Percentiles rank a stretch among this genome's conserved stretches.
phyloP scores from a whole-genome alignment of 139 green algal species.

The Edaphochlamys debaryana region DNA sequence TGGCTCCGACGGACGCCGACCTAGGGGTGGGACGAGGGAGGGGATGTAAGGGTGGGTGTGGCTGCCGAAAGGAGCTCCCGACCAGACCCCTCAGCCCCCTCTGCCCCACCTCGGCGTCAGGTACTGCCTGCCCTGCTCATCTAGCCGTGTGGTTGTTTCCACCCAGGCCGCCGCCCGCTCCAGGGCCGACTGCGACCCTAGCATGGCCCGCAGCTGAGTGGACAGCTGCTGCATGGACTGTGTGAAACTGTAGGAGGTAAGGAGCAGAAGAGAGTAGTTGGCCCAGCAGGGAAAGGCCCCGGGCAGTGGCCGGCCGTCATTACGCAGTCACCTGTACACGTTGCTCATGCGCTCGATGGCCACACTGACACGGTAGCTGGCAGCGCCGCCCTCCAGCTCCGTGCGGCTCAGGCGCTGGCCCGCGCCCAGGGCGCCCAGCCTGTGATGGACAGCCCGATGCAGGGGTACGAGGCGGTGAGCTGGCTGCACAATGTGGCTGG shows the following conservation, averaged over 20 bases:
- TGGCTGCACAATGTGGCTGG: too few relatives aligned
- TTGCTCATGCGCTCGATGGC: conserved; percentile 39
- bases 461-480: too few relatives aligned
- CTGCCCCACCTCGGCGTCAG: not conserved
- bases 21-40: too few relatives aligned
- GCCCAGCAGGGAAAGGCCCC: not conserved
- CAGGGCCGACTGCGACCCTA: not conserved
- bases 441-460: too few relatives aligned
- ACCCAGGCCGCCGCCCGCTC: conserved; percentile 25
- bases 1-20: not conserved
- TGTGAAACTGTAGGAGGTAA: not conserved
- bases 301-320: too few relatives aligned
- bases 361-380: conserved; percentile 11
- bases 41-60: too few relatives aligned
- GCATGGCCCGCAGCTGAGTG: conserved; percentile 22
- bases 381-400: conserved; percentile 38
- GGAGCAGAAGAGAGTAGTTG: not conserved
- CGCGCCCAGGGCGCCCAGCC: conserved; percentile 26
- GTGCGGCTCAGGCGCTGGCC: conserved; percentile 21
- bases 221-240: conserved; percentile 22
- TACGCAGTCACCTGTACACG: conserved; percentile 21
- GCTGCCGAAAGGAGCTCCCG: too few relatives aligned
- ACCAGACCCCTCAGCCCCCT: not conserved
- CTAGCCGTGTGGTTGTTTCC: not conserved
- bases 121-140: conserved; percentile 12